A percentile compares a stretch with the other conserved stretches of the same genome.
phyloP scores from a whole-genome alignment of 2,329 filamentous ascomycete genomes.

The Amauroascus niger region DNA sequence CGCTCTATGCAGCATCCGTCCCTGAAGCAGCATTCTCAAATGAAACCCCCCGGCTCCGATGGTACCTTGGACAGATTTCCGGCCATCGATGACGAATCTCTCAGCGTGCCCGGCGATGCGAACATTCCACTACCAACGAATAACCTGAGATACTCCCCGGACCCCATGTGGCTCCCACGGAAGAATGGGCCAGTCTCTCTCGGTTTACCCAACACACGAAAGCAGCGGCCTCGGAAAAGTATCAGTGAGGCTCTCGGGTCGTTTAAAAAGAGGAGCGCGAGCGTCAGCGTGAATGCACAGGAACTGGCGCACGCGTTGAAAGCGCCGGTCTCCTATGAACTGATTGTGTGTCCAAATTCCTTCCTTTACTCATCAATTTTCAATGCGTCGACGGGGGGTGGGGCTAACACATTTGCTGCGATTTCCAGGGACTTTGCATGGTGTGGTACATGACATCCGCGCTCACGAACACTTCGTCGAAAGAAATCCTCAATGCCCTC shows the following conservation, averaged over 20 bases:
- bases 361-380: no score
- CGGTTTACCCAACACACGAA: conserved; percentile 33
- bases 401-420: conserved; percentile 1
- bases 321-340: conserved; percentile 76
- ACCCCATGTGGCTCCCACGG: conserved; percentile 53
- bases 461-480: conserved; percentile 93
- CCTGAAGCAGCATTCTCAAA: conserved; percentile 27
- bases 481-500: conserved; percentile 87
- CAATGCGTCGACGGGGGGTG: no score
- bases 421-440: conserved; percentile 66
- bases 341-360: conserved; percentile 53
- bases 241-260: conserved; percentile 78
- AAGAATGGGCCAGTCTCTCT: conserved; percentile 41
- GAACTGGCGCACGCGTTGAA: conserved; percentile 85
- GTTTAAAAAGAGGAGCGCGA: conserved; percentile 69
- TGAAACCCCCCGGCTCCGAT: conserved; percentile 21
- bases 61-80: conserved; percentile 37
- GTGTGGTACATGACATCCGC: conserved; percentile 95
- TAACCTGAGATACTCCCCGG: conserved; percentile 27
- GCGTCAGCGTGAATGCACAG: conserved; percentile 84
- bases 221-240: conserved; percentile 71
- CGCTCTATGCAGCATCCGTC: conserved; percentile 33
- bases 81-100: conserved; percentile 32
- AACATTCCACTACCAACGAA: conserved; percentile 21
- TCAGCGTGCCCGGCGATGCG: conserved; percentile 23